phyloP scores from a whole-genome alignment of 192 early-diverging fungal genomes.

The Coemansia sp. region DNA sequence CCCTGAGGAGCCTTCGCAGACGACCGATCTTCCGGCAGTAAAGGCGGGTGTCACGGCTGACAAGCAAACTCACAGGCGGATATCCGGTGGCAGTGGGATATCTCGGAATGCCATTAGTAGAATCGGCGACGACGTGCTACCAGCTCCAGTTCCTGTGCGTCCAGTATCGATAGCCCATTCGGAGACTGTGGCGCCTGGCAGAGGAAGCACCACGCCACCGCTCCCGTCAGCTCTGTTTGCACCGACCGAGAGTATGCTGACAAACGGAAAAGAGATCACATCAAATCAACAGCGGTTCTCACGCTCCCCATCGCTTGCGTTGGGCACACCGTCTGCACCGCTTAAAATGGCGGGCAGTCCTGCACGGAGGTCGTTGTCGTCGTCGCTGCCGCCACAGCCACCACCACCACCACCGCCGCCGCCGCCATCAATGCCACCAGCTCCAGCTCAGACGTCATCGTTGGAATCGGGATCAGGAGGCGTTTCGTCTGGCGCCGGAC shows the following conservation, averaged over 20 bases:
- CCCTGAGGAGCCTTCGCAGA: not conserved
- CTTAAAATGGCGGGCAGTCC: not conserved
- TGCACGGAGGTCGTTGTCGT: not conserved
- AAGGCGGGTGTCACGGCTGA: constrained; percentile 14
- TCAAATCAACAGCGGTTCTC: constrained; percentile 6
- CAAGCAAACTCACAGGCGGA: constrained; percentile 20
- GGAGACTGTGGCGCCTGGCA: not conserved
- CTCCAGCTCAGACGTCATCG: constrained; percentile 5
- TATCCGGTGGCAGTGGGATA: constrained; percentile 8
- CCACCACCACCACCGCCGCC: constrained; percentile 13
- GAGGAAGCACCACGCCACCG: not conserved
- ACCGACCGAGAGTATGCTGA: not conserved
- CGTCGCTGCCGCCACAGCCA: constrained; percentile 11
- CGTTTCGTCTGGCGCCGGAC: not conserved
- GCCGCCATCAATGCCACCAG: constrained; percentile 12
- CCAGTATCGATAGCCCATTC: not conserved
- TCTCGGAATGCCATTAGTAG: not conserved
- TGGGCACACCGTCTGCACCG: not conserved
- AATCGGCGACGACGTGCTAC: not conserved
- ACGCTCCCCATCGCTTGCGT: constrained; percentile 12
- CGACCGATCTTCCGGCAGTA: not conserved
- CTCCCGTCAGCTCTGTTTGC: constrained; percentile 1
- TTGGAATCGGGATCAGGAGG: constrained; percentile 1
- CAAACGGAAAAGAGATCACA: not conserved
- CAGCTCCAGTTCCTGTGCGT: not conserved